Evolutionary conservation across 75 land plant species (phyloP).

Genomic region (Sequoiadendron giganteum): DNA sequence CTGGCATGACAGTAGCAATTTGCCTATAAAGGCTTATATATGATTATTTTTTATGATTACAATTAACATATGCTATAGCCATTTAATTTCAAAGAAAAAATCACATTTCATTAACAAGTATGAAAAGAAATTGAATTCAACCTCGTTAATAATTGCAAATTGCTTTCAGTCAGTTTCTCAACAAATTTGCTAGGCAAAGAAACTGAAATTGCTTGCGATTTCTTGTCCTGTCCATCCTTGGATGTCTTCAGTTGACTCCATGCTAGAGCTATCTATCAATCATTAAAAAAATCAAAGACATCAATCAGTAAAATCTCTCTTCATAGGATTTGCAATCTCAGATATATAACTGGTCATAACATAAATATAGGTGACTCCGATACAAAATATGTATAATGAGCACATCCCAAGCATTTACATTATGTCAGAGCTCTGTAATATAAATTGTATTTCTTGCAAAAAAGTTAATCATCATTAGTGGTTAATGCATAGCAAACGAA

Average conservation of each 20-base stretch:
- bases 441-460: neutral
- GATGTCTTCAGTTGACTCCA: conserved; percentile 4
- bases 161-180: neutral
- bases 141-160: neutral
- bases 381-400: neutral
- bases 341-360: neutral
- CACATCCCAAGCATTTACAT: neutral
- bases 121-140: neutral
- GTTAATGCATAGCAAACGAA: neutral
- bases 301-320: neutral
- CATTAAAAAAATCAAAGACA: neutral
- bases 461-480: neutral
- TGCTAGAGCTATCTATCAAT: neutral
- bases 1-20: neutral
- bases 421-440: neutral
- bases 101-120: neutral
- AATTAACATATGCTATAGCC: neutral
- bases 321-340: neutral
- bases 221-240: neutral
- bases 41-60: neutral
- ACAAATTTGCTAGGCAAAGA: conserved; percentile 8
- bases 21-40: neutral
- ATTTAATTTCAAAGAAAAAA: neutral
- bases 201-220: neutral
- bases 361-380: neutral